phyloP scores from a whole-genome alignment of 306 rosid genomes.

The Pterocarpus macrocarpus region DNA sequence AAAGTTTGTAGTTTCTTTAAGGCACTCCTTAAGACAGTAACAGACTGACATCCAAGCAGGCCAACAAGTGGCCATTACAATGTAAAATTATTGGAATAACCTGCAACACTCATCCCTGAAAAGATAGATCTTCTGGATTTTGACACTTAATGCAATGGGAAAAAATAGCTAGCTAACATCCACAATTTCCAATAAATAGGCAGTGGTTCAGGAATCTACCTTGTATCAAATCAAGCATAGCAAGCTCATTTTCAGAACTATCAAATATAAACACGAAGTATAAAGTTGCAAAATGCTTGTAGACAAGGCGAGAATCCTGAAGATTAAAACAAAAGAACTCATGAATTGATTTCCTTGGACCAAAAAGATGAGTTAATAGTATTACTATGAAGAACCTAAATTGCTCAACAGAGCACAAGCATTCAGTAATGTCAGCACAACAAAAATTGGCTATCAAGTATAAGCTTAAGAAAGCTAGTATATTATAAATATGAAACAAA shows the following conservation, averaged over 20 bases:
- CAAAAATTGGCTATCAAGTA: constrained; percentile 15
- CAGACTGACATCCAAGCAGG: constrained; percentile 1
- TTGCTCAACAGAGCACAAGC: not conserved
- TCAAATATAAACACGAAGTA: constrained; percentile 89
- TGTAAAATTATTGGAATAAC: not conserved
- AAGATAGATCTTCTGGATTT: constrained; percentile 6
- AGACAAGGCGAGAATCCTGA: constrained; percentile 90
- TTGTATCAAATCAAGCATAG: constrained; percentile 96
- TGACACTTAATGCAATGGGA: not conserved
- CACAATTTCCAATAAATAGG: constrained; percentile 4
- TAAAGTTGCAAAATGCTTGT: constrained; percentile 93
- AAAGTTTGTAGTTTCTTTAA: not conserved
- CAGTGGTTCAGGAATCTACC: constrained; percentile 55
- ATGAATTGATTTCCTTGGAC: not conserved
- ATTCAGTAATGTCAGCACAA: not conserved
- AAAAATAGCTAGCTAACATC: constrained; percentile 1
- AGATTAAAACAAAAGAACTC: constrained; percentile 40
- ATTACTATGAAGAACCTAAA: constrained; percentile 13
- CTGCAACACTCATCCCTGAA: not conserved
- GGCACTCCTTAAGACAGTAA: constrained; percentile 1
- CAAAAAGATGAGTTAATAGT: constrained; percentile 6
- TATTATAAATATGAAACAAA: constrained; percentile 7
- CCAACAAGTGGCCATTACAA: constrained; percentile 13
- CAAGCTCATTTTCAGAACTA: constrained; percentile 96
- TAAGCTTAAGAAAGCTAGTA: constrained; percentile 9